Evolutionary conservation across 345 rosid genomes (phyloP), one percentile per base, ranked within the genome.

Genomic region (Linum usitatissimum): DNA sequence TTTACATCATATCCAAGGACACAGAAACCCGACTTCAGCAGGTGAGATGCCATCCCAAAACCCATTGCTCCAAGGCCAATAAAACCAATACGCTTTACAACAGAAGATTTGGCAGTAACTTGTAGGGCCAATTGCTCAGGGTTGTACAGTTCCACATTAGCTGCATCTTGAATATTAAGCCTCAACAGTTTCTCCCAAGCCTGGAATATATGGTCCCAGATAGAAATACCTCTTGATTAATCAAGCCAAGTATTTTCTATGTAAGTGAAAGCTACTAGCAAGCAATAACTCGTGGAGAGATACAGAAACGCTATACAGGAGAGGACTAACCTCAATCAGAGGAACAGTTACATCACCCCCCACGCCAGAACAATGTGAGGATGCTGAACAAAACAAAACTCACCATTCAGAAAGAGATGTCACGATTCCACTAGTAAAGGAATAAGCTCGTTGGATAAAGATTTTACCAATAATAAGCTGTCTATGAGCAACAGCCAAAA

Each of bases 51-150:
- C 98, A 91, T 88, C 71, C 95, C 98, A 75, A 88, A 86, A 59
- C 98, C 98, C 98, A 91, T 91, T 80, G 96, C 98, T 67, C 98
- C 98, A 56, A 92, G 98, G 61, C 98, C 98, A 75, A 92, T 83
- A 71, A 88, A 92, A 67, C 96, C 96, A 66, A 92, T 71, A 71
- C 76, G 80, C 53, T 71, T 73, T 56, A 86, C 93, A 57, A 78
- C 58, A 71, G 69, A 73, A 60, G 89, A 84, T 66, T 77, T 75
- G 70, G 79, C 58, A 64, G 70, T 73, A 60, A 86, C 68, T 67
- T 85, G 77, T 59, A 72, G 38, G 30, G 95, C 96, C 61, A 88
- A 73, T 61, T 85, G 74, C 70, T 86, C 96, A 36, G 98, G 91
- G 59, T 69, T 58, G 73, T 92, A 92, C 64, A 78, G 72, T 74